phyloP scores from a whole-genome alignment of 352 stramenopile genomes.

The Globisporangium camurandrum region DNA sequence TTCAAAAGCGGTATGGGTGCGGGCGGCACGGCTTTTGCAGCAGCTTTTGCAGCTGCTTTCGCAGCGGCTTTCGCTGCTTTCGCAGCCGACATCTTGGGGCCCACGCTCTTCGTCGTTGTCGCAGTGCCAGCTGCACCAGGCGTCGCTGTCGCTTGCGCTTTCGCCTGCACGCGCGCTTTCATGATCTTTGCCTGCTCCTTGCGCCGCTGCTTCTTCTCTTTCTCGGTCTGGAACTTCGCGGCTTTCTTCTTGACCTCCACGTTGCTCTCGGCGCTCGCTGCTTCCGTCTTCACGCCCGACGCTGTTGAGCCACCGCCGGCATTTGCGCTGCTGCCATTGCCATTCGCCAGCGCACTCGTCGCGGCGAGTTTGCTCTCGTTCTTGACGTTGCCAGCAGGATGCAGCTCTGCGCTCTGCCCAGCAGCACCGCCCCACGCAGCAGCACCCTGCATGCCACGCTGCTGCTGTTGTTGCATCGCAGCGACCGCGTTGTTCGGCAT shows the following conservation, averaged over 20 bases:
- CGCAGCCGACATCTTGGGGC: neutral
- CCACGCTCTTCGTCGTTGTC: neutral
- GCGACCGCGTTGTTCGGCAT: neutral
- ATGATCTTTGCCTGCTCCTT: conserved; percentile 80
- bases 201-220: conserved; percentile 79
- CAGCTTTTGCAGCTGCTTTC: conserved; percentile 7
- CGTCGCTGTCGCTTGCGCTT: conserved; percentile 34
- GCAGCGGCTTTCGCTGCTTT: conserved; percentile 10
- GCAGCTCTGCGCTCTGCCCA: conserved; percentile 2
- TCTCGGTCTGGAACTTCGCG: conserved; percentile 71
- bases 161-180: conserved; percentile 68
- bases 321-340: neutral
- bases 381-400: conserved; percentile 8
- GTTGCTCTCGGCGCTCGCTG: neutral
- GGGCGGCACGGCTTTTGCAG: conserved; percentile 5
- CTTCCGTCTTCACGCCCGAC: conserved; percentile 8
- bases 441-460: neutral
- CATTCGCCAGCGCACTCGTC: conserved; percentile 1
- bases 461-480: conserved; percentile 3
- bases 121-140: neutral
- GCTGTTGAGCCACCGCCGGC: neutral
- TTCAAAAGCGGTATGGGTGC: conserved; percentile 26
- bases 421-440: conserved; percentile 3
- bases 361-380: conserved; percentile 9
- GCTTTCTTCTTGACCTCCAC: conserved; percentile 67